phyloP scores from a whole-genome alignment of 179 eudicot species.

The Silene coronaria region DNA sequence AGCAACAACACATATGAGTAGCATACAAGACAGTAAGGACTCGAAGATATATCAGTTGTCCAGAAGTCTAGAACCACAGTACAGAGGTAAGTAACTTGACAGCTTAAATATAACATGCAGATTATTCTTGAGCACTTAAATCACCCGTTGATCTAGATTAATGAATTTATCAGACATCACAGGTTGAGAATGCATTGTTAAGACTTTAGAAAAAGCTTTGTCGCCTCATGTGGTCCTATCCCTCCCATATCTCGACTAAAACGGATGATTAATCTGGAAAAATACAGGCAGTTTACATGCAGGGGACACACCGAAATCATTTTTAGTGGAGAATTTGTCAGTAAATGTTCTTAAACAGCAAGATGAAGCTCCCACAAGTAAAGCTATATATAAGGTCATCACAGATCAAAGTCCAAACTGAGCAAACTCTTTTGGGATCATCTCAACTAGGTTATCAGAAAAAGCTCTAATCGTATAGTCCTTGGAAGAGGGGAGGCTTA shows the following conservation, averaged over 20 bases:
- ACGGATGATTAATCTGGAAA: too few species aligned
- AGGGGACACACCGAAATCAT: not conserved
- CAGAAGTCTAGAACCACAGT: not conserved
- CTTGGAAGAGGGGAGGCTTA: too few species aligned
- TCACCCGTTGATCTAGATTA: too few species aligned
- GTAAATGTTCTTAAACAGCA: not conserved
- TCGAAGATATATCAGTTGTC: not conserved
- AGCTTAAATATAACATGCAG: not conserved
- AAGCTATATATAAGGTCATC: too few species aligned
- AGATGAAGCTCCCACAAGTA: not conserved
- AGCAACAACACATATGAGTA: not conserved
- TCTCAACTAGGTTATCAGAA: not conserved
- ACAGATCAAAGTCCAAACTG: not conserved
- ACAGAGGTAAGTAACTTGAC: not conserved
- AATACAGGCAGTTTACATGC: not conserved
- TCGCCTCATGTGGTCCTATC: too few species aligned
- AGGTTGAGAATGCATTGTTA: too few species aligned
- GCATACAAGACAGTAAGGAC: not conserved
- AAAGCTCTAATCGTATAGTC: too few species aligned
- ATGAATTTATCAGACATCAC: too few species aligned
- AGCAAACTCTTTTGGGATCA: not conserved
- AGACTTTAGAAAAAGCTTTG: too few species aligned
- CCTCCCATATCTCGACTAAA: too few species aligned
- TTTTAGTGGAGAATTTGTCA: not conserved
- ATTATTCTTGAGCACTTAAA: too few species aligned